Evolutionary conservation across 352 stramenopile genomes (phyloP), one percentile per base, ranked within the genome.

Genomic region (Pythium biforme): DNA sequence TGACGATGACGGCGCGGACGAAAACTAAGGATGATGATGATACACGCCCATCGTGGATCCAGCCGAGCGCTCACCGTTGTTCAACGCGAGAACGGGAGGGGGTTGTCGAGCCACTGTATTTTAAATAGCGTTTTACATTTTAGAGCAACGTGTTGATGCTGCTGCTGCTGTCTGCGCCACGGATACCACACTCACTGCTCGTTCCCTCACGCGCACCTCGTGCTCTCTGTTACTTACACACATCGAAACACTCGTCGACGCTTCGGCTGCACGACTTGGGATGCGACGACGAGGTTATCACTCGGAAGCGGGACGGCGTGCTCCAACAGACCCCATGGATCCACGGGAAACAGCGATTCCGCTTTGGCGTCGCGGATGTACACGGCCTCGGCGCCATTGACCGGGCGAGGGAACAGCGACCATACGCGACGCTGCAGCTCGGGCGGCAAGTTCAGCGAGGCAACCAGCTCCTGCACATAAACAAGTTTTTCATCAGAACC

Each of bases 321-420:
- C 62, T 92, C 84, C 7, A 95, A 57, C 39, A 92, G 59, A 2
- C 77, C 84, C 86, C 86, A 95, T 22, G 86, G 82, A 49, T 95
- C 86, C 27, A 92, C 69, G 15, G 77, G 66, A 11, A 68, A 69
- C n/a, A 77, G 64, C 40, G 75, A 62, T 2, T 52, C 50, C 17
- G 39, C 33, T 45, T 61, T 73, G 58, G 1, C n/a, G 31, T 66
- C 59, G 25, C 65, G 43, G 19, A 74, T 45, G 26, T 64, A 70
- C 46, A 72, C 63, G 39, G 72, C 55, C 51, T 68, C 61, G 19
- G 75, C 59, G 5, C 72, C 67, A 41, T 76, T 68, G 27, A 65
- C 62, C 2, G 81, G 70, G 37, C 83, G 79, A 46, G 86, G 86
- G 26, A 95, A 75, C 20, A 95, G 68, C 22, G 72, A 81, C 77